Evolutionary conservation across 2,329 filamentous ascomycete species (phyloP), one percentile per base, ranked within the genome.

Genomic region (Didymella pomorum): DNA sequence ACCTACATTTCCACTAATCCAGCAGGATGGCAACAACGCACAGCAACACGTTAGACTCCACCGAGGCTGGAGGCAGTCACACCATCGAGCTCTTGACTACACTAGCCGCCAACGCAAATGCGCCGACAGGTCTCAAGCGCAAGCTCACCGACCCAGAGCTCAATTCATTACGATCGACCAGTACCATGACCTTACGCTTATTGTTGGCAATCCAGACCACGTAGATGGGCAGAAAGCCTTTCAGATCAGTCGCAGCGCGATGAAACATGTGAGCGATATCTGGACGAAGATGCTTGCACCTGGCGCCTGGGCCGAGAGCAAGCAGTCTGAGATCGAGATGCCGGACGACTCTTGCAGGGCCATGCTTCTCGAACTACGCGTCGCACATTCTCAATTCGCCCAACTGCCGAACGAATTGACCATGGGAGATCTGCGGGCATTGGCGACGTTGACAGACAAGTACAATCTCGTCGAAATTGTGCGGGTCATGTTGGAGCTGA

Each of bases 261-360:
- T 65, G 26, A 31, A 58, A 7, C 53, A 56, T 12, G 48, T 33
- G 2, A 63, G 52, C 37, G 21, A 47, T 1, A 39, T 61, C 23
- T 63, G 52, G 46, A n/a, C 37, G 3, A 44, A 18, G 23, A 60
- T 63, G 61, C 35, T 63, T 1, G 52, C 33, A 23, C n/a, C n/a
- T n/a, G 57, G 57, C 7, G n/a, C 49, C 0, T 63, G 53, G 54
- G 42, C 37, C 1, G 57, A 60, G 23, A 52, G 37, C 18, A 33
- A 31, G 2, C 14, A 26, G 21, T 12, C 33, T 3, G 58, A 58
- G 45, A 54, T 63, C 14, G 11, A 11, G 2, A 37, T 63, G 4
- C 44, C 54, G 6, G 57, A 58, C 9, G 61, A 63, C 8, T n/a
- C n/a, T n/a, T n/a, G n/a, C n/a, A n/a, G n/a, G n/a, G n/a, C n/a